Evolutionary conservation across 805 yeast genomes (phyloP).

Genomic region (Ogataea siamensis): DNA sequence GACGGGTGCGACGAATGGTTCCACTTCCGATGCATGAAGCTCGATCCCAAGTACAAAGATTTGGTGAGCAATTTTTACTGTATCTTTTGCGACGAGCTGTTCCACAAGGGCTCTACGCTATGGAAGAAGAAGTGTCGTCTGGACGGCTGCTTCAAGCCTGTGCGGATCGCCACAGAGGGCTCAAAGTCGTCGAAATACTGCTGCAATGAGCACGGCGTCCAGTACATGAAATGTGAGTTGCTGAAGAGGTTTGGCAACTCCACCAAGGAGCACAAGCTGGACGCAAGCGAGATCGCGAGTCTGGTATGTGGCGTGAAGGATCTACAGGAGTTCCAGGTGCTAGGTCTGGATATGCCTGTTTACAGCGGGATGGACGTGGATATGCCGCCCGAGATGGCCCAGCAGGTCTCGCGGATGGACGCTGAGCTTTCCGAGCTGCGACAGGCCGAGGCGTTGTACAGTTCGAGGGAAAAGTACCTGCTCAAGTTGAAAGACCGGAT

Average conservation of each 20-base stretch:
- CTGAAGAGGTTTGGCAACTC: slow-evolving; percentile 17
- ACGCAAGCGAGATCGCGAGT: slow-evolving; percentile 14
- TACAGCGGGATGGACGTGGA: slow-evolving; percentile 24
- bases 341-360: slow-evolving; percentile 45
- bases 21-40: slow-evolving; percentile 74
- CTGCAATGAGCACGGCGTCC: slow-evolving; percentile 63
- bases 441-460: slow-evolving; percentile 13
- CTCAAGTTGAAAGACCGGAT: slow-evolving; percentile 37
- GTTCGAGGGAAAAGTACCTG: slow-evolving; percentile 26
- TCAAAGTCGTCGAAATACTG: slow-evolving; percentile 65
- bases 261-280: slow-evolving; percentile 12
- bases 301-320: slow-evolving; percentile 19
- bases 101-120: slow-evolving; percentile 48
- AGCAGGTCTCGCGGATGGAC: slow-evolving; percentile 23
- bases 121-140: slow-evolving; percentile 81
- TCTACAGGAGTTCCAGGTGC: slow-evolving; percentile 22
- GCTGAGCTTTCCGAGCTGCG: slow-evolving; percentile 20
- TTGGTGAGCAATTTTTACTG: slow-evolving; percentile 69
- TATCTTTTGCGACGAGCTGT: slow-evolving; percentile 58
- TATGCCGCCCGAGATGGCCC: slow-evolving; percentile 6
- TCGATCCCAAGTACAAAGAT: slow-evolving; percentile 48
- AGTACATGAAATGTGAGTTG: slow-evolving; percentile 37
- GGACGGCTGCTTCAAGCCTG: slow-evolving; percentile 54
- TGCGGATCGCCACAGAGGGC: slow-evolving; percentile 28
- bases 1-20: slow-evolving; percentile 96